Conservation (phyloP, 805 yeast species). For the Pichia sporocuriosa region DNA sequence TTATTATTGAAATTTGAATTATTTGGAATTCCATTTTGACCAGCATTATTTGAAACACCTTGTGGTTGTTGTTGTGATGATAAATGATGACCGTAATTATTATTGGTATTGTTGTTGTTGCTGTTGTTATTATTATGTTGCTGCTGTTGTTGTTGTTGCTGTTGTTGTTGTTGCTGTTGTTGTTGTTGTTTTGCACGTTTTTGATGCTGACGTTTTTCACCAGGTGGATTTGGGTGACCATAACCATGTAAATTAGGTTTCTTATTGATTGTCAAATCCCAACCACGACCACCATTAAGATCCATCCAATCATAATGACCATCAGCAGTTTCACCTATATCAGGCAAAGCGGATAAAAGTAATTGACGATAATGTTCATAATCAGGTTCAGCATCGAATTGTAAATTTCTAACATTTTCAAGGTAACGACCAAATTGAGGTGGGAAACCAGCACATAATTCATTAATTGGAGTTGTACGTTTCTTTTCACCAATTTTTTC, state of each 20-base stretch:
- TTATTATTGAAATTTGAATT: conserved; percentile 1
- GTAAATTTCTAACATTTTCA: conserved; percentile 78
- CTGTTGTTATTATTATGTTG: conserved; percentile 5
- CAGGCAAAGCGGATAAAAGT: conserved; percentile 70
- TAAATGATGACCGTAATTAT: conserved; percentile 22
- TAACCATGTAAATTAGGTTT: conserved; percentile 94
- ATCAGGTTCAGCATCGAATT: conserved; percentile 92
- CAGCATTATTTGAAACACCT: conserved; percentile 13
- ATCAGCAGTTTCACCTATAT: conserved; percentile 66
- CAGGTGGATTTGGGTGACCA: conserved; percentile 88
- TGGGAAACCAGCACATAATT: conserved; percentile 83
- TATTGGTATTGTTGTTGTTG: conserved; percentile 13
- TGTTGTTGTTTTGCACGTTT: conserved; percentile 31
- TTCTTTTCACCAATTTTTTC: conserved; percentile 97
- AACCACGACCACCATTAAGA: conserved; percentile 89
- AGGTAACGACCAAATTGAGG: conserved; percentile 89
- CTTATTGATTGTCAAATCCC: conserved; percentile 86
- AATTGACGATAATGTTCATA: conserved; percentile 79
- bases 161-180: conserved; percentile 18
- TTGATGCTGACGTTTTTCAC: conserved; percentile 40
- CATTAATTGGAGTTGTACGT: conserved; percentile 79
- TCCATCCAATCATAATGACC: conserved; percentile 98
- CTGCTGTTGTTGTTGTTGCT: conserved; percentile 13
- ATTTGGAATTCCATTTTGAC: conserved; percentile 10
- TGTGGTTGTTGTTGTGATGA: conserved; percentile 25